Evolutionary conservation across 768 basidiomycete genomes (phyloP), one percentile per base, ranked within the genome.

Genomic region (Mycena belliarum): DNA sequence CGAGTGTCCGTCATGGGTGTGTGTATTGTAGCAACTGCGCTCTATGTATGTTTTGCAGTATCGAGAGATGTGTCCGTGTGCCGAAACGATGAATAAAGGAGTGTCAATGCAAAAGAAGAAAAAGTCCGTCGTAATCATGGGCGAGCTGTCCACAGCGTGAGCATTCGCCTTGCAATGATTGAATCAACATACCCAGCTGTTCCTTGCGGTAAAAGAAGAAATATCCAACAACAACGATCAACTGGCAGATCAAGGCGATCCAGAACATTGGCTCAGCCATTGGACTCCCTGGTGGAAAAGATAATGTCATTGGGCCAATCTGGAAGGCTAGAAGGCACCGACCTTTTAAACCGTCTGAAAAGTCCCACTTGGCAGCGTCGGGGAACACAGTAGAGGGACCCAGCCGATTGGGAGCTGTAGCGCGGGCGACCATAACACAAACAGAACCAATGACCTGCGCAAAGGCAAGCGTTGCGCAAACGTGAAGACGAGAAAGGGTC

Each of bases 121-220:
- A 47, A 42, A 52, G 54, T 59, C 55, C 53, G 51, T 66, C 46
- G 62, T 64, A 52, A 69, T 75, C 59, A 76, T 65, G 75, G 75
- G 50, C 75, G 75, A 61, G 75, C 75, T 76, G 28, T 35, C 16
- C 43, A 29, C 24, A 47, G 58, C 21, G 37, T 52, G 21, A 49
- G 42, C 41, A 43, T 43, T n/a, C 21, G 25, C 43, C 15, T 0
- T 32, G 23, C 16, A 12, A n/a, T n/a, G 24, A 60, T 24, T 23
- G 20, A 9, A 48, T 18, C 64, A 16, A 79, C 89, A 50, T 69
- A 90, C 89, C 73, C 59, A 96, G 83, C 71, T 96, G 94, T 74
- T 96, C 94, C 76, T 93, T 94, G 72, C 94, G 86, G 75, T 95
- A 96, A 84, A 96, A 95, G 91, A 91, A 91, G 79, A 95, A 94